Evolutionary conservation across 208 protist genomes (phyloP).

Genomic region (Trypanosoma scelopori): DNA sequence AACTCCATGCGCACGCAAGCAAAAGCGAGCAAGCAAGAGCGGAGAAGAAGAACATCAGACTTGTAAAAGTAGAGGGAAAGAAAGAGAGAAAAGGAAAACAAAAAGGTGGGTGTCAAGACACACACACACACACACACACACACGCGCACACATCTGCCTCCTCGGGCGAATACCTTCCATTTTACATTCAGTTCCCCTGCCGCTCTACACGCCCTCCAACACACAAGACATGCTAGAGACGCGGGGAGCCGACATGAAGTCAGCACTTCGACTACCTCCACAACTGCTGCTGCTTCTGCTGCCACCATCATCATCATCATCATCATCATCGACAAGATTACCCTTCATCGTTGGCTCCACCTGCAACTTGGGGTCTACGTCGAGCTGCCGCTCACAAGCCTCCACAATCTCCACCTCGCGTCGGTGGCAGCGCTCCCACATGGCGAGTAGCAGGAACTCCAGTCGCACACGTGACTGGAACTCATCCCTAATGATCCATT

Average conservation of each 20-base stretch:
- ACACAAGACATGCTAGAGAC: no score
- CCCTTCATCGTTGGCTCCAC: background rate
- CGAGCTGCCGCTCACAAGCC: conserved; percentile 26
- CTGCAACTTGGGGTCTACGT: background rate
- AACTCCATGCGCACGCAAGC: background rate
- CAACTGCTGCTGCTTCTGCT: background rate
- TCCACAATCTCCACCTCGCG: conserved; percentile 32
- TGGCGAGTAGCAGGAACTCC: conserved; percentile 3
- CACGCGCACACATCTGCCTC: no score
- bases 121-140: no score
- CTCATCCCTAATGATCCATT: conserved; percentile 25
- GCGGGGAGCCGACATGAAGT: no score
- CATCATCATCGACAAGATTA: background rate
- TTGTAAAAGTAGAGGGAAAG: conserved; percentile 7
- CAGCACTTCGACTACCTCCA: background rate
- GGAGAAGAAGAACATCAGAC: no score
- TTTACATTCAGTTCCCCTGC: no score
- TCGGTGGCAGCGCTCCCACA: conserved; percentile 13
- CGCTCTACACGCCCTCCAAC: no score
- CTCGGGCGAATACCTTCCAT: no score
- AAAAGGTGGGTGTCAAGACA: background rate
- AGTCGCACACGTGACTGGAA: background rate
- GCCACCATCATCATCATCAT: background rate
- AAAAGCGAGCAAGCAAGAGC: conserved; percentile 4
- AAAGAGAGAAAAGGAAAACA: conserved; percentile 6